Evolutionary conservation across 768 basidiomycete genomes (phyloP).

Genomic region (Xanthoconium stramineum): DNA sequence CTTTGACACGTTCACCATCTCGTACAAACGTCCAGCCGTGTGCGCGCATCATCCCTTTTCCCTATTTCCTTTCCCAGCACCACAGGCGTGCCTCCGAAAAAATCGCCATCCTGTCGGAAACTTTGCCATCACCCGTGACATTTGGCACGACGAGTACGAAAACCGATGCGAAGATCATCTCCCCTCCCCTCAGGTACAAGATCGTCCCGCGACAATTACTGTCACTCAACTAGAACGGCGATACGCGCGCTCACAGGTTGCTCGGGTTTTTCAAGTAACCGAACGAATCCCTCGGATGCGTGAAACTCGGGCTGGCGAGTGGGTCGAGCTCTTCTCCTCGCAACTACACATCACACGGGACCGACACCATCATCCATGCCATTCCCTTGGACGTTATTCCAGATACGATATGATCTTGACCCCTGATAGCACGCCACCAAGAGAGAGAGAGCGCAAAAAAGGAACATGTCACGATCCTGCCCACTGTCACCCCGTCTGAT

Average conservation of each 20-base stretch:
- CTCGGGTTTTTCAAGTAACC: neutral
- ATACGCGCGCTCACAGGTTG: neutral
- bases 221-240: neutral
- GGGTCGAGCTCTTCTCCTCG: no score
- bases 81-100: neutral
- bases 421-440: neutral
- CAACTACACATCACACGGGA: neutral
- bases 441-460: neutral
- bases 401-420: neutral
- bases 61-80: neutral
- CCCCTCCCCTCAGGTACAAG: constrained; percentile 1
- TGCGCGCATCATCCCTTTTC: neutral
- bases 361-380: neutral
- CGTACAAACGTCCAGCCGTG: neutral
- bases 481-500: neutral
- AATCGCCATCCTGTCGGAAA: constrained; percentile 16
- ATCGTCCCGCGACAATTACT: constrained; percentile 8
- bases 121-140: constrained; percentile 1
- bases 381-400: neutral
- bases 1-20: no score
- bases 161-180: constrained; percentile 3
- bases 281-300: neutral
- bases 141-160: neutral
- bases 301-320: neutral
- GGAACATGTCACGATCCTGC: neutral